phyloP scores from a whole-genome alignment of 2,329 filamentous ascomycete species.

The Penicillium sp. region DNA sequence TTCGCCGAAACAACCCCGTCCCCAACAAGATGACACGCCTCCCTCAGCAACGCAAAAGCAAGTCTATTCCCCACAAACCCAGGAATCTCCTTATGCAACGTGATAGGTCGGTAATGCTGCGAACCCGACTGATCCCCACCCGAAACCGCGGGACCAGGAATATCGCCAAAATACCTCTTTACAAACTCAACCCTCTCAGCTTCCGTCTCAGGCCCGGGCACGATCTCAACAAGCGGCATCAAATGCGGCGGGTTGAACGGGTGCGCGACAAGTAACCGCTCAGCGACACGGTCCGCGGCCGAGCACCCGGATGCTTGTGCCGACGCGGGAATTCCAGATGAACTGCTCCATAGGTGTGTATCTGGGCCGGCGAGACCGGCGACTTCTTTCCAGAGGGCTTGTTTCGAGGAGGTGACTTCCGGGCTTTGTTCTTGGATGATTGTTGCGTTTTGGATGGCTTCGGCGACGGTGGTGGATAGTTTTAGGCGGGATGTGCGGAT shows the following conservation, averaged over 20 bases:
- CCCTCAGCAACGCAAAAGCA: constrained; percentile 57
- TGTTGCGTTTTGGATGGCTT: constrained; percentile 49
- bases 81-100: constrained; percentile 52
- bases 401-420: constrained; percentile 55
- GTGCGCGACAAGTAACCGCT: constrained; percentile 56
- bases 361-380: constrained; percentile 45
- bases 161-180: constrained; percentile 42
- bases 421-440: constrained; percentile 63
- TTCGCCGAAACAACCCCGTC: constrained; percentile 53
- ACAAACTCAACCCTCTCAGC: constrained; percentile 30
- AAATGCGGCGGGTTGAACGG: constrained; percentile 64
- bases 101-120: constrained; percentile 44
- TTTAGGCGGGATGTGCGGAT: constrained; percentile 34
- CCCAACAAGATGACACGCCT: constrained; percentile 56
- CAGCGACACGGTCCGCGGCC: constrained; percentile 38
- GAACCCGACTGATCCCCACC: not conserved
- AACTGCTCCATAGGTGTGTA: constrained; percentile 58
- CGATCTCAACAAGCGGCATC: constrained; percentile 61
- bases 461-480: constrained; percentile 34
- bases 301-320: constrained; percentile 38
- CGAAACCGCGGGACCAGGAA: constrained; percentile 12
- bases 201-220: constrained; percentile 50
- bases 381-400: constrained; percentile 53
- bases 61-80: constrained; percentile 61
- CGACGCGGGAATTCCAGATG: constrained; percentile 58